phyloP scores from a whole-genome alignment of 306 rosid genomes.

The Quercus parvula region DNA sequence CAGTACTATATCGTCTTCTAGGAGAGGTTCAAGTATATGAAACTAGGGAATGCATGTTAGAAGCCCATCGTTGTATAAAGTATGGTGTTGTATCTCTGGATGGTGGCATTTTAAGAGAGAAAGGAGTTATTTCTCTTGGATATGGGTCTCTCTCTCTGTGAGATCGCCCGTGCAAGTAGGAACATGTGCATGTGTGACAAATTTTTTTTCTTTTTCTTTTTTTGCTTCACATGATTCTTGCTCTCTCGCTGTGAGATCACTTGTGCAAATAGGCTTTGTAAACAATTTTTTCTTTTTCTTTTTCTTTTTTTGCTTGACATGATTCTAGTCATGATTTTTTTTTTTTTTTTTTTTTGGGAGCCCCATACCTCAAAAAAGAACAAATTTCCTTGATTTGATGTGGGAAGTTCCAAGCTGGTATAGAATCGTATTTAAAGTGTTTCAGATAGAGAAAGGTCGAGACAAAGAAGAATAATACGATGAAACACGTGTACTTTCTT shows the following conservation, averaged over 20 bases:
- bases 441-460: neutral
- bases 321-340: neutral
- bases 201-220: no score
- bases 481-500: neutral
- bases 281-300: no score
- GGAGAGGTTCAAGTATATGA: slow-evolving; percentile 56
- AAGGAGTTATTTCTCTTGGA: slow-evolving; percentile 46
- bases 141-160: slow-evolving; percentile 30
- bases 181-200: no score
- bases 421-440: neutral
- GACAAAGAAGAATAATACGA: neutral
- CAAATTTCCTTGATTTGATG: neutral
- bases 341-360: neutral
- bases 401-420: neutral
- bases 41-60: slow-evolving; percentile 46
- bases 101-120: slow-evolving; percentile 55
- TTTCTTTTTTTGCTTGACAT: neutral
- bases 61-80: slow-evolving; percentile 41
- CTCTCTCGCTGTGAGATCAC: no score
- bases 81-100: slow-evolving; percentile 69
- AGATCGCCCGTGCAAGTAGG: no score
- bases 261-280: no score
- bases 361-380: neutral
- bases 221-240: neutral
- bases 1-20: slow-evolving; percentile 48